Evolutionary conservation across 1,284 basidiomycete species (phyloP).

Genomic region (Ganoderma sp.): DNA sequence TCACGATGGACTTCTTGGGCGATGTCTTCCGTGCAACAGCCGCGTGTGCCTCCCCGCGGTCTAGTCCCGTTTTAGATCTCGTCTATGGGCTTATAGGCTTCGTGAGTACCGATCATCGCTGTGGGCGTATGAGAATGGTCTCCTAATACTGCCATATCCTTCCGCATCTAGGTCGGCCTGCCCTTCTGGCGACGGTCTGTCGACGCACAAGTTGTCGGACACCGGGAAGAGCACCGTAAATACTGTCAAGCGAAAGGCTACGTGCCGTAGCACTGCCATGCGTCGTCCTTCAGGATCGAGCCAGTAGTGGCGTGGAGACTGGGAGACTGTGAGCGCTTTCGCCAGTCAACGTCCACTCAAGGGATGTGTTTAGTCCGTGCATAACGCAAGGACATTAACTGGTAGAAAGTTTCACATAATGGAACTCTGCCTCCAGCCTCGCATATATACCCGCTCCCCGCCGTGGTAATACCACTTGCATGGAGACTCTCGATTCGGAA

Average conservation of each 20-base stretch:
- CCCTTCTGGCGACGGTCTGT: constrained; percentile 59
- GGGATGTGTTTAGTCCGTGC: not conserved
- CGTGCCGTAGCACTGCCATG: not conserved
- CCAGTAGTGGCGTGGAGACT: too few relatives aligned
- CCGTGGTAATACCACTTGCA: too few relatives aligned
- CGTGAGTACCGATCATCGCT: constrained; percentile 43
- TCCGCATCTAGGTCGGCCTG: constrained; percentile 50
- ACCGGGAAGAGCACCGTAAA: constrained; percentile 54
- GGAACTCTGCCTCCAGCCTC: too few relatives aligned
- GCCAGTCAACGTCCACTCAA: not conserved
- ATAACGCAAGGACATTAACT: too few relatives aligned
- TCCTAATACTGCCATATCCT: not conserved
- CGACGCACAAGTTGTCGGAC: constrained; percentile 51
- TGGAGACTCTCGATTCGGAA: too few relatives aligned
- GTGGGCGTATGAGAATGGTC: not conserved
- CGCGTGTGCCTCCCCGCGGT: constrained; percentile 71
- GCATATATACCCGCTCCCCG: too few relatives aligned
- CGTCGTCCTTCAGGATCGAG: too few relatives aligned
- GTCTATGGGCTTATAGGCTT: constrained; percentile 51
- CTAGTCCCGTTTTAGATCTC: constrained; percentile 64
- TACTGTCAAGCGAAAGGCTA: constrained; percentile 37
- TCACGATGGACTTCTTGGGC: constrained; percentile 75
- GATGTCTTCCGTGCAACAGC: constrained; percentile 73
- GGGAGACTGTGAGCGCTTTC: not conserved
- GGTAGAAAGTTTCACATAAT: too few relatives aligned